Percentiles rank a stretch among this genome's conserved stretches.
Conservation (phyloP, 352 stramenopile genomes). For the Phytophthora europaea region DNA sequence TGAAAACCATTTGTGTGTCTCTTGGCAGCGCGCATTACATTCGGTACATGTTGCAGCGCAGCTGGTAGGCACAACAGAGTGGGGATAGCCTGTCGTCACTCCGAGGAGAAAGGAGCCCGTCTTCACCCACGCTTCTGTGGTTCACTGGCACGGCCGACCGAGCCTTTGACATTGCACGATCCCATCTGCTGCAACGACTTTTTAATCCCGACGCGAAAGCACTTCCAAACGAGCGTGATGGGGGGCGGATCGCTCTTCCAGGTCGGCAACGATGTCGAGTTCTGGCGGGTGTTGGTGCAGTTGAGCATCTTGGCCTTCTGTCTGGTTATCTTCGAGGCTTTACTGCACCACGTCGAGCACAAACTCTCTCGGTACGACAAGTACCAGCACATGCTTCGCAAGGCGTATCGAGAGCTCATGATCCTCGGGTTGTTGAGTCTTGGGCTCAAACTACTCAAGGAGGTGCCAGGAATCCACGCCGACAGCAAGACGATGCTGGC, state of each 20-base stretch:
- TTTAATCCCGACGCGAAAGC: constrained; percentile 20
- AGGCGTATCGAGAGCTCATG: constrained; percentile 68
- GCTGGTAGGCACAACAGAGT: constrained; percentile 21
- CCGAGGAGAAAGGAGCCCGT: constrained; percentile 12
- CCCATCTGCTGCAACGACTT: constrained; percentile 18
- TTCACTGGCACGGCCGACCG: not conserved
- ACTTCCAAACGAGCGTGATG: constrained; percentile 30
- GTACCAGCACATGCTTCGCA: constrained; percentile 72
- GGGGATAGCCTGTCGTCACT: constrained; percentile 23
- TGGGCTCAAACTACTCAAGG: constrained; percentile 57
- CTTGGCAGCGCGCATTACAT: constrained; percentile 1
- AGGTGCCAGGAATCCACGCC: constrained; percentile 36
- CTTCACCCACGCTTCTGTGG: constrained; percentile 21
- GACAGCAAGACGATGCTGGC: constrained; percentile 49
- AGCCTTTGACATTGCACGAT: constrained; percentile 22
- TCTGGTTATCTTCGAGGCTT: constrained; percentile 53
- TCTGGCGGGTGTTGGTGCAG: constrained; percentile 55
- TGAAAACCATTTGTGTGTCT: not conserved
- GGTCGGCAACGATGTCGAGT: constrained; percentile 63
- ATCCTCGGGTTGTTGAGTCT: constrained; percentile 63
- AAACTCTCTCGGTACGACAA: constrained; percentile 57
- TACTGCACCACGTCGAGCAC: constrained; percentile 55
- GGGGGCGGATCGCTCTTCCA: constrained; percentile 55
- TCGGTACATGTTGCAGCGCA: not conserved
- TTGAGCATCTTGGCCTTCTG: constrained; percentile 59